Evolutionary conservation across 352 stramenopile species (phyloP), one percentile per base, ranked within the genome.

Genomic region (Globisporangium sylvaticum): DNA sequence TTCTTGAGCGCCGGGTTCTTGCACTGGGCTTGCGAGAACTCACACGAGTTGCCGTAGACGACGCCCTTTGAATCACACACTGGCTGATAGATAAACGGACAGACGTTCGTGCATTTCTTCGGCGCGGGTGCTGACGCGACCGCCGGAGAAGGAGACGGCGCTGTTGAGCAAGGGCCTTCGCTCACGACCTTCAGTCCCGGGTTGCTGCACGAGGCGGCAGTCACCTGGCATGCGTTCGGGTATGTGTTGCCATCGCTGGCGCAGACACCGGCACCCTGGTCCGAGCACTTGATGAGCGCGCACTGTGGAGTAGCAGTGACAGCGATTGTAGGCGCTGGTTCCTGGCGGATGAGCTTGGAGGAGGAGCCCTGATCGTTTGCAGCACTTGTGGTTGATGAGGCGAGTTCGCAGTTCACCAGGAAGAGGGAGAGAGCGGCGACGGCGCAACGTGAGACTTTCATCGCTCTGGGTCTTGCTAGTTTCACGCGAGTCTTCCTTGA

Each of bases 11-110:
- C 34, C 8, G 15, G 56, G 20, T 68, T 72, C 25, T 66, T 12
- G 68, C 82, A 90, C 39, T 80, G 65, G 0, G 71, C 74, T 29
- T 64, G 67, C 20, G 75, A 62, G 55, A 90, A 80, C 37, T 67
- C 56, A 54, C 82, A 91, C 64, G 70, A 62, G 67, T 85, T 91
- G 52, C 25, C 31, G 71, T 88, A 89, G 0, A 79, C 82, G 22
- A 67, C 34, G 27, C 78, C 75, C 57, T 83, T 71, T 2, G 77
- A 80, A 24, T 69, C 82, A 46, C 82, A 91, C 29, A 91, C 76
- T 1, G 80, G 82, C 20, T 61, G 22, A 61, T 74, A 81, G 15
- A 66, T 34, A n/a, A 7, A 34, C 10, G 55, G 29, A 46, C 55
- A 60, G 4, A 12, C n/a, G 3, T 18, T 6, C 20, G n/a, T 31